Percentiles rank a stretch among this genome's conserved stretches.
Conservation (phyloP, 2,329 filamentous ascomycete species). For the Graphilbum fragrans region DNA sequence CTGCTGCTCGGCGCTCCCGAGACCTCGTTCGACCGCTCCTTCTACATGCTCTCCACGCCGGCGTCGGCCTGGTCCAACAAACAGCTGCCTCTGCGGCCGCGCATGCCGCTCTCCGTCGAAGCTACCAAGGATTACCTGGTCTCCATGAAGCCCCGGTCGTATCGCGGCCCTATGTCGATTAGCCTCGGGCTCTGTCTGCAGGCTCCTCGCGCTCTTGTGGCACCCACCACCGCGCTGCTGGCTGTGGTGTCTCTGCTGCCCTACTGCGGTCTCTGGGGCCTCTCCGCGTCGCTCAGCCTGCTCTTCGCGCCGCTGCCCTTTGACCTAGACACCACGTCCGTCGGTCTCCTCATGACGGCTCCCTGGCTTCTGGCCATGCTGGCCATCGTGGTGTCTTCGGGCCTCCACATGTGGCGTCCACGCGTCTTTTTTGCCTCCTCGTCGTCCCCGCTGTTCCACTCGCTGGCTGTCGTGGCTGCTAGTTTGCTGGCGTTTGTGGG, state of each 20-base stretch:
- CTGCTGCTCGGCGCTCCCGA: constrained; percentile 37
- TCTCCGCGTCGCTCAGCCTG: constrained; percentile 31
- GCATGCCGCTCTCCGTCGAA: constrained; percentile 18
- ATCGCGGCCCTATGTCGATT: constrained; percentile 16
- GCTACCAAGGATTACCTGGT: constrained; percentile 23
- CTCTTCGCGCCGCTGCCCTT: constrained; percentile 33
- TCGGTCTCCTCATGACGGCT: constrained; percentile 32
- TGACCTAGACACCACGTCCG: constrained; percentile 21
- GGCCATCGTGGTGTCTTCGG: constrained; percentile 16
- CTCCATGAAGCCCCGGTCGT: constrained; percentile 26
- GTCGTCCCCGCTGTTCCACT: constrained; percentile 16
- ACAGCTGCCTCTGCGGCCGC: constrained; percentile 15
- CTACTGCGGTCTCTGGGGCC: constrained; percentile 32
- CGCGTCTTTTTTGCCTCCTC: background rate
- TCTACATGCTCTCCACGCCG: constrained; percentile 13
- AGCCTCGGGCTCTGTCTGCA: constrained; percentile 25
- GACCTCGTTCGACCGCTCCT: constrained; percentile 35
- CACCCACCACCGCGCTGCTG: constrained; percentile 36
- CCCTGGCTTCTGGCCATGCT: constrained; percentile 28
- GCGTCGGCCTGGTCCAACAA: constrained; percentile 15
- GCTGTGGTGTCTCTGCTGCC: constrained; percentile 32
- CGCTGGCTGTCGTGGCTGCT: constrained; percentile 22
- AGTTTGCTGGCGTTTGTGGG: constrained; percentile 26
- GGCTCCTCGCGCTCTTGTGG: constrained; percentile 31
- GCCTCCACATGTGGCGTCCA: constrained; percentile 15